Percentiles rank a stretch among this genome's conserved stretches.
Evolutionary conservation across 768 basidiomycete genomes (phyloP).

Genomic region (Xerocomellus dryophilus): DNA sequence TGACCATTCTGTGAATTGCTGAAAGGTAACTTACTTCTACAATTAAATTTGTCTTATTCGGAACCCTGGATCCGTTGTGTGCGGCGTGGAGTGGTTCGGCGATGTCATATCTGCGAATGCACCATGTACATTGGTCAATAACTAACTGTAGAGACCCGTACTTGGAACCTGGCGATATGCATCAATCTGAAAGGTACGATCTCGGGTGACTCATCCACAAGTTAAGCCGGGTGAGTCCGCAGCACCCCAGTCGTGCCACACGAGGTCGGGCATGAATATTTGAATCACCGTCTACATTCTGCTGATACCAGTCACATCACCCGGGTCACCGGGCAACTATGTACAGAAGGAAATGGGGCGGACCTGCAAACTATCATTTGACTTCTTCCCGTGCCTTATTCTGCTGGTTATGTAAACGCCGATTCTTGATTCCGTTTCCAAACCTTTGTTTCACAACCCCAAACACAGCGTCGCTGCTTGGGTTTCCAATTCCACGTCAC

Average conservation of each 20-base stretch:
- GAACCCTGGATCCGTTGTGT: too few species aligned
- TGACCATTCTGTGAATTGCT: too few species aligned
- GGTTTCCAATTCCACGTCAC: not conserved
- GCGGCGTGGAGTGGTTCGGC: too few species aligned
- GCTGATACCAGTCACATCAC: not conserved
- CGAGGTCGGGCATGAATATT: not conserved
- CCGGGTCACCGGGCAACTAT: not conserved
- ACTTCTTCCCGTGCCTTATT: not conserved
- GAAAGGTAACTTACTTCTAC: too few species aligned
- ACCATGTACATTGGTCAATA: too few species aligned
- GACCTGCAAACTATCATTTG: not conserved
- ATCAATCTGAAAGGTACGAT: not conserved
- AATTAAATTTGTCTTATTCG: too few species aligned
- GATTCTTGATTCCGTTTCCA: not conserved
- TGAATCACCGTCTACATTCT: not conserved
- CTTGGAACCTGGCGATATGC: too few species aligned
- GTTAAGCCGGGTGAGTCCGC: not conserved
- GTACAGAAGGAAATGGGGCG: not conserved
- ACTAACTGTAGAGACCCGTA: too few species aligned
- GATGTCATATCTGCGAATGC: too few species aligned
- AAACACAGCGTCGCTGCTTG: not conserved
- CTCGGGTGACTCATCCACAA: not conserved
- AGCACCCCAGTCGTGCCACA: not conserved
- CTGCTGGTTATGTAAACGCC: not conserved
- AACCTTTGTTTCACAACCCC: not conserved